Conservation (phyloP, 2,329 filamentous ascomycete species). For the Alternaria dauci region DNA sequence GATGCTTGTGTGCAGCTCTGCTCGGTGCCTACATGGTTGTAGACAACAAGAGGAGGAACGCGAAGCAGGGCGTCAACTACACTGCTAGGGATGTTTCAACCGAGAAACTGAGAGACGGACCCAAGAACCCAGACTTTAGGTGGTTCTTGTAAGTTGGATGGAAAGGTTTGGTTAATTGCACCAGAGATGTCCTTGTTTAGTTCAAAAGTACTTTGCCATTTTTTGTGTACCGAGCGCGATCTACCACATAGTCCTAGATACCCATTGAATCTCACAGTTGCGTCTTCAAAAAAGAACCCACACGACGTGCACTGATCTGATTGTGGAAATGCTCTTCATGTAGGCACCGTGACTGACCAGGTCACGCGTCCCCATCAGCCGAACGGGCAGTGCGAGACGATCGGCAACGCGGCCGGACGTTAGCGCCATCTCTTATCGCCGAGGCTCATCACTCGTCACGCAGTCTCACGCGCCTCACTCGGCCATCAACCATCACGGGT, state of each 20-base stretch:
- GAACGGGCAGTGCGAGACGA: slow-evolving; percentile 13
- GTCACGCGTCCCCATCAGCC: slow-evolving; percentile 20
- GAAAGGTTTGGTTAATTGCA: neutral
- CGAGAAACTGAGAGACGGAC: slow-evolving; percentile 56
- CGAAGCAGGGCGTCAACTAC: slow-evolving; percentile 63
- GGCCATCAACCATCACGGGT: slow-evolving; percentile 35
- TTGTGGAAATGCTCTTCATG: slow-evolving; percentile 2
- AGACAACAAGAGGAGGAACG: slow-evolving; percentile 70
- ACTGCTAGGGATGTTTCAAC: slow-evolving; percentile 61
- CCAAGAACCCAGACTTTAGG: slow-evolving; percentile 54
- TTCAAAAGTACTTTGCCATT: neutral
- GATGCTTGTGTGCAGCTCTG: slow-evolving; percentile 63
- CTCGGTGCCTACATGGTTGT: slow-evolving; percentile 70
- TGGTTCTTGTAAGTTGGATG: slow-evolving; percentile 50
- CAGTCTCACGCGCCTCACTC: slow-evolving; percentile 43
- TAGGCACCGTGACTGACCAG: slow-evolving; percentile 3
- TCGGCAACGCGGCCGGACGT: neutral
- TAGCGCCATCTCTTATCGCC: slow-evolving; percentile 35
- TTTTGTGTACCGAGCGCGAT: neutral
- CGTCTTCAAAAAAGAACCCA: neutral
- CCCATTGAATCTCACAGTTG: neutral
- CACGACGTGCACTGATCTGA: neutral
- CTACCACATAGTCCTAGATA: slow-evolving; percentile 2
- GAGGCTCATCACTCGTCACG: slow-evolving; percentile 30
- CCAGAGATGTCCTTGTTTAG: neutral